Base-by-base conservation (phyloP, 2,329 filamentous ascomycete genomes). In the Zelopaecilomyces penicillatus region DNA sequence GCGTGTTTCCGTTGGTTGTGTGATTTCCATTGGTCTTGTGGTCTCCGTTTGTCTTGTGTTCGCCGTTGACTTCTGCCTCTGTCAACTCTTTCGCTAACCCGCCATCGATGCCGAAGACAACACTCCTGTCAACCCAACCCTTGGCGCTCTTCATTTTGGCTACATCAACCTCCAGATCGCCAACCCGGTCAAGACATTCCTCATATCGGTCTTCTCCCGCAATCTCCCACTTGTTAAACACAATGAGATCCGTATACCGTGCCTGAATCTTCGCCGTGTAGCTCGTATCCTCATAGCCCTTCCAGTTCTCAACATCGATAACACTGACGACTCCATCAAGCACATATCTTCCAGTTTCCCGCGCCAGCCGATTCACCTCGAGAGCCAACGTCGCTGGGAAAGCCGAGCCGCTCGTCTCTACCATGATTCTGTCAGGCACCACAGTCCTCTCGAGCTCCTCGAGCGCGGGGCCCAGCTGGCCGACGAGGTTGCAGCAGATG, bases 401-500 rank as follows among this genome's bases (percentile, higher is more conserved):
- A 0, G 90, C 90, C 29, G 81, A 87, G 2, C 93, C 93, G 34
- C 80, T 87, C 3, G 93, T 98, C 73, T 98, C 93, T 62, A 98
- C 82, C 42, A 98, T 80, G 64, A 98, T 93, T 44, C 93, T 79
- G 61, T 96, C 86, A 0, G 89, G 91, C 5, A 50, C 47, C 31
- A 73, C 63, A 10, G 62, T 63, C 27, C 69, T 64, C 41, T 78
- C 76, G 35, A 98, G 80, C 58, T 93, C 82, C 37, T 76, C 68
- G 12, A 98, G 80, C 1, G 91, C 90, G 39, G 85, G 81, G 48
- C 80, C 79, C 6, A 98, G 80, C 64, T 95, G 87, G 11, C 93
- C 93, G 49, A 98, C 91, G 28, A 97, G 83, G 63, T 97, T 97
- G 71, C 93, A 98, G 77, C 93, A 98, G 66, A 98, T 97, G 69